Evolutionary conservation across 805 yeast genomes (phyloP).

Genomic region (Cyberlindnera maclurae): DNA sequence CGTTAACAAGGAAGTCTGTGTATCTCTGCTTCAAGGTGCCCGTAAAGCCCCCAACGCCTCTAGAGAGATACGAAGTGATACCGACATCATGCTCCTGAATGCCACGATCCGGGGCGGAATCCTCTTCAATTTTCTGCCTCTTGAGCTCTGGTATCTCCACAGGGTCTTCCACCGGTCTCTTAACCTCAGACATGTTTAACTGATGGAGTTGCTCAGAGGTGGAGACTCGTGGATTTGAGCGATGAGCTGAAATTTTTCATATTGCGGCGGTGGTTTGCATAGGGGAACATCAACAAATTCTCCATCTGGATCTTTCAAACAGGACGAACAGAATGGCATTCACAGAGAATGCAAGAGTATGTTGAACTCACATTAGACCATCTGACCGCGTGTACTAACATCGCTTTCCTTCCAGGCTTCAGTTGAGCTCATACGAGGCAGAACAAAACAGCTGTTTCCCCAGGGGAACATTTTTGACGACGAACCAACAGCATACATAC

Average conservation of each 20-base stretch:
- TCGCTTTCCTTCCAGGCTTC: constrained; percentile 7
- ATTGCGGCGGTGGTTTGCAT: background rate
- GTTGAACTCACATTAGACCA: background rate
- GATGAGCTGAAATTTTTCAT: constrained; percentile 2
- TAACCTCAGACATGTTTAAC: constrained; percentile 11
- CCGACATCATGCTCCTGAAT: constrained; percentile 81
- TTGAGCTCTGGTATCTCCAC: constrained; percentile 13
- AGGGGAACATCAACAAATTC: too few species aligned
- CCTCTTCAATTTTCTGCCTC: constrained; percentile 13
- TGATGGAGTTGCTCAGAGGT: too few species aligned
- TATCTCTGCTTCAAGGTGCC: constrained; percentile 86
- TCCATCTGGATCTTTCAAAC: too few species aligned
- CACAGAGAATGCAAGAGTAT: constrained; percentile 7
- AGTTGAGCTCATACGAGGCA: constrained; percentile 8
- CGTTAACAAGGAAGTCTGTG: constrained; percentile 91
- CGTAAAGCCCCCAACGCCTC: constrained; percentile 51
- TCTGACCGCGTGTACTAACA: constrained; percentile 2
- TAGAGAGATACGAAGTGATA: constrained; percentile 61
- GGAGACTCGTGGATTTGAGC: background rate
- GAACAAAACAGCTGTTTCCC: constrained; percentile 10
- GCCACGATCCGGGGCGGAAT: constrained; percentile 26
- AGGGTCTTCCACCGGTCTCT: constrained; percentile 19
- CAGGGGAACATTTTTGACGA: constrained; percentile 2
- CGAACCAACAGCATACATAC: background rate
- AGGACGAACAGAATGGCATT: constrained; percentile 6